Evolutionary conservation across 108 stramenopile genomes (phyloP).

Genomic region (Nitzschia palea): DNA sequence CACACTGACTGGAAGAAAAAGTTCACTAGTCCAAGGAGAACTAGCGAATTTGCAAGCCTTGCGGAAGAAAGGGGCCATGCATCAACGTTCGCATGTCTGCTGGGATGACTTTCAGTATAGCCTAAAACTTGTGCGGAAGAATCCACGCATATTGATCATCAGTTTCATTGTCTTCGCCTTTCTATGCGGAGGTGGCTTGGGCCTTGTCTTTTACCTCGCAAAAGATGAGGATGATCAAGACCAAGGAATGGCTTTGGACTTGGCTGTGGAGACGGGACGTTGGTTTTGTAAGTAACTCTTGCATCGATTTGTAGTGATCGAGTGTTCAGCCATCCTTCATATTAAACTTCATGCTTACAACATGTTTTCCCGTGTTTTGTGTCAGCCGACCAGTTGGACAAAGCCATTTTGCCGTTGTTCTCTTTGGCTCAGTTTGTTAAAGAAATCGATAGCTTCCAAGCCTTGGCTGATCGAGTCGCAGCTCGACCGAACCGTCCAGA

Average conservation of each 20-base stretch:
- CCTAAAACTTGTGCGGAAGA: not conserved
- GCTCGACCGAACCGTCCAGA: not conserved
- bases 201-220: constrained; percentile 1
- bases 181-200: constrained; percentile 3
- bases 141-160: not conserved
- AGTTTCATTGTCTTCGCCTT: not conserved
- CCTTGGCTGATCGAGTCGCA: constrained; percentile 28
- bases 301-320: too few relatives aligned
- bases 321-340: too few relatives aligned
- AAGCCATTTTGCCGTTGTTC: constrained; percentile 42
- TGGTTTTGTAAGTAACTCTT: constrained; percentile 44
- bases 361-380: too few relatives aligned
- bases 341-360: too few relatives aligned
- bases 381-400: constrained; percentile 33
- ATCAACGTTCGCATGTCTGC: not conserved
- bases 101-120: constrained; percentile 3
- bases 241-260: constrained; percentile 14
- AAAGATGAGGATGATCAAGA: constrained; percentile 1
- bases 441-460: constrained; percentile 31
- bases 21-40: constrained; percentile 5
- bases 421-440: constrained; percentile 42
- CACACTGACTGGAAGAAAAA: too few relatives aligned
- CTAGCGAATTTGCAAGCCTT: constrained; percentile 9
- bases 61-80: not conserved
- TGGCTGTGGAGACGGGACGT: constrained; percentile 34